Conservation (phyloP, 2,329 filamentous ascomycete species). For the Hortaea werneckii region DNA sequence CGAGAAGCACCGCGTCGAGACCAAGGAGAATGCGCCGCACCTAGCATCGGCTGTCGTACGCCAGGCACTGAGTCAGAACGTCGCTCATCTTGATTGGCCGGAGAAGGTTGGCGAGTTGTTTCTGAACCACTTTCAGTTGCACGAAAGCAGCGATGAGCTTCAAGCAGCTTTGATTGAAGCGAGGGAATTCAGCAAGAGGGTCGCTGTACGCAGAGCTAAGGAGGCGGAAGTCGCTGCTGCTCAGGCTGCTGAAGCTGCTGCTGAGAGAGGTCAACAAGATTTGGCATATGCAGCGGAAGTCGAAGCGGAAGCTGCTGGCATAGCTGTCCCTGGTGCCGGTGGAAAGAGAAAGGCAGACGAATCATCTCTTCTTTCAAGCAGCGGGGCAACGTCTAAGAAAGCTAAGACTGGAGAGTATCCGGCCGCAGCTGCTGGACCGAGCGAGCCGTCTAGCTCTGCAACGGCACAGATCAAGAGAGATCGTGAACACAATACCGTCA, state of each 20-base stretch:
- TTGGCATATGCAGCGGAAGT: constrained; percentile 3
- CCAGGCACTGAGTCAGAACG: constrained; percentile 53
- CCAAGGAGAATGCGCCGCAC: constrained; percentile 51
- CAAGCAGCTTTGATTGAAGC: constrained; percentile 64
- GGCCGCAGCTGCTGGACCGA: constrained; percentile 2
- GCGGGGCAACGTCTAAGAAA: constrained; percentile 51
- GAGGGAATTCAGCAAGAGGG: constrained; percentile 55
- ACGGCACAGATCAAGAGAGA: constrained; percentile 56
- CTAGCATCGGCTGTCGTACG: constrained; percentile 67
- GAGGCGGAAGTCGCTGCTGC: constrained; percentile 57
- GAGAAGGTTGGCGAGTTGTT: constrained; percentile 67
- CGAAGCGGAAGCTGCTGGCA: constrained; percentile 13
- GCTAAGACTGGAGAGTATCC: constrained; percentile 36
- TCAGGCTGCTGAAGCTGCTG: constrained; percentile 35
- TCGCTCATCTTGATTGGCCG: constrained; percentile 57
- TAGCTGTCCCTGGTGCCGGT: constrained; percentile 12
- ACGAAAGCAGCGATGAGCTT: constrained; percentile 68
- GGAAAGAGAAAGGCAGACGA: constrained; percentile 67
- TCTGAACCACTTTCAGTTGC: constrained; percentile 74
- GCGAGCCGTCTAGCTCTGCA: constrained; percentile 27
- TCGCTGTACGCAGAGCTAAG: constrained; percentile 53
- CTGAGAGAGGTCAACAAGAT: constrained; percentile 1
- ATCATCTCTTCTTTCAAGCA: constrained; percentile 36
- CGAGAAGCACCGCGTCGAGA: constrained; percentile 40
- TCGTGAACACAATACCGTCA: constrained; percentile 78